These are phyloP conservation scores for Entoloma clypeatum DNA, from an alignment of 1,284 basidiomycete species.

Conservation along the genomic window DNA sequence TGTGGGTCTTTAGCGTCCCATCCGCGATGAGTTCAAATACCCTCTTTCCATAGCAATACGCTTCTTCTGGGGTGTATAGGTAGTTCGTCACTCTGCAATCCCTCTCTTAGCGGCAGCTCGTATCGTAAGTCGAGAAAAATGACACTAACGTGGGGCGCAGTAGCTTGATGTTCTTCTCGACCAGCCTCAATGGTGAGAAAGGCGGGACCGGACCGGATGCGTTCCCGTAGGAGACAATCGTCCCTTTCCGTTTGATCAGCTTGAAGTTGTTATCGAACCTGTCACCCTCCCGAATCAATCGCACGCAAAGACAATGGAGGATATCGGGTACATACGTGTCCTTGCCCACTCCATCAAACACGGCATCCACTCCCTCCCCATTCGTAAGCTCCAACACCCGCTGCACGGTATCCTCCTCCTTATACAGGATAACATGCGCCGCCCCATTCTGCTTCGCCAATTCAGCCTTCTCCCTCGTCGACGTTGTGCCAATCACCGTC, in stretches of 20 bases:
- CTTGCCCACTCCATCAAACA: conserved; percentile 94
- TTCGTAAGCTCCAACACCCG: conserved; percentile 78
- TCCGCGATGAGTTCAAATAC: conserved; percentile 63
- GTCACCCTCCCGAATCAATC: not conserved
- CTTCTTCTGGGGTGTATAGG: conserved; percentile 69
- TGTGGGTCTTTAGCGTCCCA: conserved; percentile 65
- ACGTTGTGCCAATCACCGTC: conserved; percentile 93
- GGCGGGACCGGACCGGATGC: conserved; percentile 80
- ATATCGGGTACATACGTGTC: conserved; percentile 73
- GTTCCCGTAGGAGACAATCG: conserved; percentile 88
- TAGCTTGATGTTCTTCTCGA: conserved; percentile 81
- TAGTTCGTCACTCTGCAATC: conserved; percentile 59
- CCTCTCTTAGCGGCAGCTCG: conserved; percentile 2
- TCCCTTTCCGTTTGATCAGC: conserved; percentile 76
- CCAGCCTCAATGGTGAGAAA: conserved; percentile 71
- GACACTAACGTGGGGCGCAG: conserved; percentile 65
- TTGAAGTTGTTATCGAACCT: conserved; percentile 85
- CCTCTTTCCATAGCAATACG: conserved; percentile 59
- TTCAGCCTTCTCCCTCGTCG: conserved; percentile 79
- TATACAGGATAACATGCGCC: conserved; percentile 84
- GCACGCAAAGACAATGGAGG: not conserved
- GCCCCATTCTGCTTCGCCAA: conserved; percentile 83
- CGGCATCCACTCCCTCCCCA: conserved; percentile 80
- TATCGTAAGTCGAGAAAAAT: not conserved
- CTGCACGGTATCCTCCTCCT: conserved; percentile 64